These are phyloP conservation scores for Sclerotiophoma versabilis DNA, from an alignment of 2,329 filamentous ascomycete genomes.

Conservation along the genomic window DNA sequence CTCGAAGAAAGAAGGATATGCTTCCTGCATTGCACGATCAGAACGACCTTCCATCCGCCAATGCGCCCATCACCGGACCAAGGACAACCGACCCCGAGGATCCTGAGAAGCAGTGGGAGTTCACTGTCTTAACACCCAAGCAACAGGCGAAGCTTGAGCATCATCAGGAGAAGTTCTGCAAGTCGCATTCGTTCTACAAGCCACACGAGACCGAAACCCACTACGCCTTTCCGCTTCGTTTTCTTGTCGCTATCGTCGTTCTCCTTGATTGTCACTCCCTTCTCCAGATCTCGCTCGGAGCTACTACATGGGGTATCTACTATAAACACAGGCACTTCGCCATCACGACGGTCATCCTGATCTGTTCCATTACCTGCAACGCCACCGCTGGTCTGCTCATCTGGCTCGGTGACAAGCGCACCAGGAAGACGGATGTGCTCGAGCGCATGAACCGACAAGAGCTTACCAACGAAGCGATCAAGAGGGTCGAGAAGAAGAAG, in stretches of 20 bases:
- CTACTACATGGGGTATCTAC: constrained; percentile 79
- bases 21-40: constrained; percentile 70
- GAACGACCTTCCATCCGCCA: constrained; percentile 67
- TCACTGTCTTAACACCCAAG: constrained; percentile 67
- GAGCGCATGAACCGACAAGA: constrained; percentile 79
- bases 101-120: constrained; percentile 53
- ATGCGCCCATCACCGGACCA: constrained; percentile 54
- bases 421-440: constrained; percentile 85
- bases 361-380: constrained; percentile 79
- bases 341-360: constrained; percentile 81
- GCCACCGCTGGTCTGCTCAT: constrained; percentile 79
- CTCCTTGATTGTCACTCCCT: constrained; percentile 80
- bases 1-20: constrained; percentile 66
- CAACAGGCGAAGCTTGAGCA: constrained; percentile 76
- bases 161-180: constrained; percentile 80
- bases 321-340: constrained; percentile 73
- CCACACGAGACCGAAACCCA: constrained; percentile 86
- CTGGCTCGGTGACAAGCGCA: constrained; percentile 75
- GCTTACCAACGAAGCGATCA: constrained; percentile 71
- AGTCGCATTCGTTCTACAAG: constrained; percentile 88
- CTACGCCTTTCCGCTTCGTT: constrained; percentile 75
- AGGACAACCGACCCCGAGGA: constrained; percentile 47
- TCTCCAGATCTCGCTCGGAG: constrained; percentile 80
- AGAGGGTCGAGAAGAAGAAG: constrained; percentile 57
- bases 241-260: constrained; percentile 79